A percentile compares a stretch with the other conserved stretches of the same genome.
Evolutionary conservation across 192 early-diverging fungal species (phyloP).

Genomic region (Polychytrium aggregatum): DNA sequence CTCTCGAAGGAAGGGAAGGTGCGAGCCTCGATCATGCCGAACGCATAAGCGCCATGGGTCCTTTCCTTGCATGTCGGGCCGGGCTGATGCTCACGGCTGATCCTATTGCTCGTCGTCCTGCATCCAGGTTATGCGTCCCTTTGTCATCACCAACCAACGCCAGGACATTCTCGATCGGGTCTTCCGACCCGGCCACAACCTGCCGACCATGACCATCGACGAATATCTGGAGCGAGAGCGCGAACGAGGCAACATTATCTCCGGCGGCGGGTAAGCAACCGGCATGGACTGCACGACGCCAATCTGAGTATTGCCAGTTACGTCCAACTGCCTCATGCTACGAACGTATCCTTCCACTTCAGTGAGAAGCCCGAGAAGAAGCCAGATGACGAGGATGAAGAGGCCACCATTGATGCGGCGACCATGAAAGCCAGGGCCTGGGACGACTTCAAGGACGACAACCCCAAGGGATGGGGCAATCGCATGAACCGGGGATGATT

Average conservation of each 20-base stretch:
- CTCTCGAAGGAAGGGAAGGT: slow-evolving; percentile 6
- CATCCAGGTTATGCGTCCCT: slow-evolving; percentile 57
- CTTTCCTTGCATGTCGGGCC: too few species aligned
- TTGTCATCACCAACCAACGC: slow-evolving; percentile 66
- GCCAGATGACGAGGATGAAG: slow-evolving; percentile 67
- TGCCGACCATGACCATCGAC: slow-evolving; percentile 96
- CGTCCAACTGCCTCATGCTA: too few species aligned
- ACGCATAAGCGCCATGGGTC: not conserved
- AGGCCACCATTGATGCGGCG: slow-evolving; percentile 70
- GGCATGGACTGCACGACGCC: not conserved
- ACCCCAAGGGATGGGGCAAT: slow-evolving; percentile 41
- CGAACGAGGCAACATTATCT: slow-evolving; percentile 78
- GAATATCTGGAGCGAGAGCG: slow-evolving; percentile 82
- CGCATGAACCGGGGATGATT: slow-evolving; percentile 34
- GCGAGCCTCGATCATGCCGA: not conserved
- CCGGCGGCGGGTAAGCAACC: slow-evolving; percentile 60
- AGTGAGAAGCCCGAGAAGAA: slow-evolving; percentile 62
- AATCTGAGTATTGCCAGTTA: too few species aligned
- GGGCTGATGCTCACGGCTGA: too few species aligned
- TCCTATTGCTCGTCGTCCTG: too few species aligned
- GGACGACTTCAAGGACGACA: slow-evolving; percentile 77
- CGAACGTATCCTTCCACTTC: not conserved
- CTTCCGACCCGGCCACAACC: slow-evolving; percentile 68
- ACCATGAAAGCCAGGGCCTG: slow-evolving; percentile 72
- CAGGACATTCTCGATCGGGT: slow-evolving; percentile 66